These are phyloP conservation scores for Neurospora sp. DNA, from an alignment of 495 filamentous ascomycete genomes.

Conservation along the genomic window DNA sequence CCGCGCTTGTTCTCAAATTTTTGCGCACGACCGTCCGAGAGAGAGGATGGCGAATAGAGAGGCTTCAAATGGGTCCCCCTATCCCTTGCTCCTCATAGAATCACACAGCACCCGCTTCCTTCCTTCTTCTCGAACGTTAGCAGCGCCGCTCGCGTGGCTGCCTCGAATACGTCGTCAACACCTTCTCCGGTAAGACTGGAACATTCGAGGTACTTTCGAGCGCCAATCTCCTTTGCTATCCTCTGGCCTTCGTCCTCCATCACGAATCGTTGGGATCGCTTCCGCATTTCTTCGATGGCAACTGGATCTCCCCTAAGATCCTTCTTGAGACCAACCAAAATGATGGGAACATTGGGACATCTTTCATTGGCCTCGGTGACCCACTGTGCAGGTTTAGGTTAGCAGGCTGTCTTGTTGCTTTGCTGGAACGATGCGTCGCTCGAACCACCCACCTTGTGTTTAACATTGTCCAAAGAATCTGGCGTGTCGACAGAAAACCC, in stretches of 20 bases:
- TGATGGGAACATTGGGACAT: constrained; percentile 87
- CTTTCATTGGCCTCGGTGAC: constrained; percentile 92
- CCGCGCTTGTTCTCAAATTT: background rate
- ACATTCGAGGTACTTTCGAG: constrained; percentile 94
- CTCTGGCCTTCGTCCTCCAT: constrained; percentile 69
- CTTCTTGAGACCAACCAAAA: constrained; percentile 95
- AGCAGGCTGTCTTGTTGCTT: background rate
- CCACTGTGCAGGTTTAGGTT: constrained; percentile 51
- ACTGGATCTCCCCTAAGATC: constrained; percentile 91
- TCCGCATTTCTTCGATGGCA: constrained; percentile 95
- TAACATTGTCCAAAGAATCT: constrained; percentile 96
- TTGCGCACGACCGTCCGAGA: background rate
- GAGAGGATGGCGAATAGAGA: background rate
- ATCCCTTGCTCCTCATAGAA: constrained; percentile 53
- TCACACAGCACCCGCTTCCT: constrained; percentile 74
- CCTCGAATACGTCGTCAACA: constrained; percentile 98
- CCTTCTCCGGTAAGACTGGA: constrained; percentile 95
- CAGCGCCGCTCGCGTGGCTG: constrained; percentile 89
- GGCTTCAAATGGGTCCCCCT: background rate
- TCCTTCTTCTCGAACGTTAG: constrained; percentile 86
- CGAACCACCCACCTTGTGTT: constrained; percentile 67
- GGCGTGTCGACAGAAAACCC: constrained; percentile 93
- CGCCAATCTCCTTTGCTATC: constrained; percentile 75
- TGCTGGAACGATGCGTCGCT: background rate
- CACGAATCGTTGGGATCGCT: constrained; percentile 81